Conservation (phyloP, 2,329 filamentous ascomycete genomes). For the Hymenoscyphus salicellus region DNA sequence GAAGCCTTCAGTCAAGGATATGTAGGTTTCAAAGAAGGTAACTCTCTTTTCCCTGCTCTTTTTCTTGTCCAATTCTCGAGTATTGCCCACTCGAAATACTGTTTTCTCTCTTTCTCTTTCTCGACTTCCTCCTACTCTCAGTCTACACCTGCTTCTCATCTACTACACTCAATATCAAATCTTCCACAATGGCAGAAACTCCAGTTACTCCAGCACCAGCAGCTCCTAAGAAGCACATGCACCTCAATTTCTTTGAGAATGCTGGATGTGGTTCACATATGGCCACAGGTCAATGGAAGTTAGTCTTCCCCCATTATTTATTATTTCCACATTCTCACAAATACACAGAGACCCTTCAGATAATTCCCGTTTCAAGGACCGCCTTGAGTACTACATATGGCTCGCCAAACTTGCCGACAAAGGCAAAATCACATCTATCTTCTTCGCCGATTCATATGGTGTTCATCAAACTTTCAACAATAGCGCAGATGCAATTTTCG, state of each 20-base stretch:
- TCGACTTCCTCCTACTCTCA: no score
- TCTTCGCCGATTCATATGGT: no score
- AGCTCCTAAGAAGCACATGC: slow-evolving; percentile 11
- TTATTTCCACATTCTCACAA: no score
- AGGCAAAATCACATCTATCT: slow-evolving; percentile 59
- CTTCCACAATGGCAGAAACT: no score
- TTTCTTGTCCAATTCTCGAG: no score
- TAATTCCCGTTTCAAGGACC: slow-evolving; percentile 3
- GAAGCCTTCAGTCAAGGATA: no score
- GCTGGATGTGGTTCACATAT: slow-evolving; percentile 13
- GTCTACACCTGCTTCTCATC: no score
- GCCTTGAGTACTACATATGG: slow-evolving; percentile 15
- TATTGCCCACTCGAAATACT: no score
- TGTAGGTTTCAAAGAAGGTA: no score
- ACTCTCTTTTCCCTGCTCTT: no score
- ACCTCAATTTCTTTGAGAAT: slow-evolving; percentile 18
- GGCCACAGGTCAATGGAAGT: slow-evolving; percentile 14
- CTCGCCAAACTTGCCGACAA: slow-evolving; percentile 56
- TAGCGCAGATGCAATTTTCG: background rate
- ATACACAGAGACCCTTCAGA: background rate
- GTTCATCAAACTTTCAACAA: background rate
- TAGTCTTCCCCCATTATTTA: background rate
- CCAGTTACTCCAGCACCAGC: background rate
- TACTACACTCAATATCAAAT: no score
- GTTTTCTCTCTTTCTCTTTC: no score